Evolutionary conservation across 148 eudicot species (phyloP), one percentile per base, ranked within the genome.

Genomic region (Gaultheria prostrata): DNA sequence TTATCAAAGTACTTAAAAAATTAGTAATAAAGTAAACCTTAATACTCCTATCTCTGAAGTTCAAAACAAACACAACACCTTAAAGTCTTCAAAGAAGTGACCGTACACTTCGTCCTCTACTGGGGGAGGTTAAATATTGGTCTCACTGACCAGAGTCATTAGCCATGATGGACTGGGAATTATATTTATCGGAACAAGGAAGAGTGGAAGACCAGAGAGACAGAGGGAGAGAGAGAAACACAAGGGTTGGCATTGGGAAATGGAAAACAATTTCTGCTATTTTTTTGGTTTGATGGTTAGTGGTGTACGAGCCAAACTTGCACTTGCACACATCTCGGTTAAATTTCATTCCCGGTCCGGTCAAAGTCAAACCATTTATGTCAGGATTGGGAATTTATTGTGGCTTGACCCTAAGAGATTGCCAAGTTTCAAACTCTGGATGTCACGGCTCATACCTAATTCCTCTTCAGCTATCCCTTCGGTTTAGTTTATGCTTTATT

Each of bases 41-140:
- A 67, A 30, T 24, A n/a, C n/a, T n/a, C n/a, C n/a, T n/a, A 67
- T 3, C 6, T 15, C 28, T 24, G 18, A 67, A 28, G 32, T 67
- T 28, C 8, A 30, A 30, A 13, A 20, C 14, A 12, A 26, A 45
- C 14, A 26, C 57, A 45, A 63, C 63, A 69, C 83, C 83, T 81
- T 69, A 81, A 81, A 1, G 11, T 67, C 83, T 81, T 69, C 76
- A 81, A 81, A 65, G 43, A 9, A 20, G 73, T 45, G 82, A 11
- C 53, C 20, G 51, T 17, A 17, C 2, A 57, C 51, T 43, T 80
- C 35, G 33, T 43, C n/a, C 12, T 63, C 56, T 17, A 63, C 7
- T n/a, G 57, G 21, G 21, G 73, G 73, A 80, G 72, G 73, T 45
- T 56, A 18, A 18, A 5, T 18, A 4, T 56, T n/a, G 50, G 83